Conservation (phyloP, 2,329 filamentous ascomycete species). For the Volutella citrinella region DNA sequence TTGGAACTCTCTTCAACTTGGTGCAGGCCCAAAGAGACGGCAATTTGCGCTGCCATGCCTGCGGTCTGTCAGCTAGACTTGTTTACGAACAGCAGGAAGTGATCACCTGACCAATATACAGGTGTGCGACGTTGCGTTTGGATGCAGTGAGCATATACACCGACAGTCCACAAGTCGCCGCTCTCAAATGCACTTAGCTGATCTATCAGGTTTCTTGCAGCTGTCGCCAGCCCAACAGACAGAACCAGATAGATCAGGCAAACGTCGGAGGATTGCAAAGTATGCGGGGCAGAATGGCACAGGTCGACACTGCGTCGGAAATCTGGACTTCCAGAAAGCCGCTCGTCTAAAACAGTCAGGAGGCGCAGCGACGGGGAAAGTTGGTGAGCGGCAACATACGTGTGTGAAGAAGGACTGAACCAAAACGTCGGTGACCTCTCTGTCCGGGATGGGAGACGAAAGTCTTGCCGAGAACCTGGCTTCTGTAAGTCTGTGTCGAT, state of each 20-base stretch:
- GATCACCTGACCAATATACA: conserved; percentile 54
- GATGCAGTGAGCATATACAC: conserved; percentile 61
- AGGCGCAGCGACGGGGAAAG: not conserved
- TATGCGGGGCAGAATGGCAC: conserved; percentile 54
- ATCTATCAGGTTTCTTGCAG: conserved; percentile 53
- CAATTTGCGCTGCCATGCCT: conserved; percentile 63
- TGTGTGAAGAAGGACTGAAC: conserved; percentile 56
- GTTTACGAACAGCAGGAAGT: too few relatives aligned
- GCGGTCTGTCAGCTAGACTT: too few relatives aligned
- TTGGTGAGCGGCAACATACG: conserved; percentile 34
- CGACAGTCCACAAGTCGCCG: conserved; percentile 63
- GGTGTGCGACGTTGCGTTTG: conserved; percentile 61
- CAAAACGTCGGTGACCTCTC: conserved; percentile 46
- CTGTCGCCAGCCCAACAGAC: conserved; percentile 59
- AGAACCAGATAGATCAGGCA: conserved; percentile 62
- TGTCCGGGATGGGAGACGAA: conserved; percentile 35
- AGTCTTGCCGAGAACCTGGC: conserved; percentile 44
- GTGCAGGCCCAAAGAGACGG: conserved; percentile 61
- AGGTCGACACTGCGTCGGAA: conserved; percentile 49
- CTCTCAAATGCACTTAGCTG: conserved; percentile 53
- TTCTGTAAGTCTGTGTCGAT: conserved; percentile 56
- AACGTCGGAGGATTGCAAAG: conserved; percentile 47
- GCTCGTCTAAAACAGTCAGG: conserved; percentile 43
- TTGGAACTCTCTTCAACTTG: conserved; percentile 54
- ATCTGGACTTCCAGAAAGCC: conserved; percentile 55